phyloP scores from a whole-genome alignment of 2,329 filamentous ascomycete genomes.

The Davidsoniella virescens region DNA sequence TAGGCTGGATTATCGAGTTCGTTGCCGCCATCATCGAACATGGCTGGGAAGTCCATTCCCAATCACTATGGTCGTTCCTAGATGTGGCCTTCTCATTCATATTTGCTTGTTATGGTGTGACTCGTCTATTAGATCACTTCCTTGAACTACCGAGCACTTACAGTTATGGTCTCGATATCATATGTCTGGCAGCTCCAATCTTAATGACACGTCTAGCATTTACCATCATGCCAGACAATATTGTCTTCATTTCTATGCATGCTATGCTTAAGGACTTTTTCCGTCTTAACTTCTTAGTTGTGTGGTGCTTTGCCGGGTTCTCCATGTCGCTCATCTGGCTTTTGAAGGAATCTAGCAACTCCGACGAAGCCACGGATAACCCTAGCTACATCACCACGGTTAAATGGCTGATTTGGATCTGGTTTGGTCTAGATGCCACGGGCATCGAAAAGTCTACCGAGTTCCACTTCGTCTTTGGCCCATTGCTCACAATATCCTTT shows the following conservation, averaged over 20 bases:
- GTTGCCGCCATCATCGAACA: conserved; percentile 51
- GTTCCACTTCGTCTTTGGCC: conserved; percentile 52
- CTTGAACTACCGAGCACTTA: conserved; percentile 25
- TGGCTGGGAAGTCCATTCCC: conserved; percentile 50
- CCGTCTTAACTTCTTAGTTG: conserved; percentile 46
- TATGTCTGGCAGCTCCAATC: conserved; percentile 52
- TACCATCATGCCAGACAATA: conserved; percentile 57
- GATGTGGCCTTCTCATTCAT: conserved; percentile 53
- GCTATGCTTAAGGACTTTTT: conserved; percentile 63
- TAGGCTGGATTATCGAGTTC: conserved; percentile 53
- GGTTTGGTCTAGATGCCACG: conserved; percentile 56
- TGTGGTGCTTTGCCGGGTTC: conserved; percentile 57
- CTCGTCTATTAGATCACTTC: conserved; percentile 40
- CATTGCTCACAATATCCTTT: conserved; percentile 53
- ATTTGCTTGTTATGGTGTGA: conserved; percentile 42
- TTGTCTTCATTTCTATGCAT: conserved; percentile 56
- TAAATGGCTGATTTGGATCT: conserved; percentile 69
- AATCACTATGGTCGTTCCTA: conserved; percentile 60
- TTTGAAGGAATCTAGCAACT: conserved; percentile 15
- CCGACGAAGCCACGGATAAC: conserved; percentile 17
- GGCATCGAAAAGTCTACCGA: conserved; percentile 34
- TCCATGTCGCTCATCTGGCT: conserved; percentile 55
- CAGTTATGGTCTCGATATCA: conserved; percentile 44
- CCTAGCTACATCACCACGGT: conserved; percentile 38
- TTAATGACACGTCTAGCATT: conserved; percentile 55